phyloP scores from a whole-genome alignment of 805 yeast genomes.

The Starmerella bacillaris region DNA sequence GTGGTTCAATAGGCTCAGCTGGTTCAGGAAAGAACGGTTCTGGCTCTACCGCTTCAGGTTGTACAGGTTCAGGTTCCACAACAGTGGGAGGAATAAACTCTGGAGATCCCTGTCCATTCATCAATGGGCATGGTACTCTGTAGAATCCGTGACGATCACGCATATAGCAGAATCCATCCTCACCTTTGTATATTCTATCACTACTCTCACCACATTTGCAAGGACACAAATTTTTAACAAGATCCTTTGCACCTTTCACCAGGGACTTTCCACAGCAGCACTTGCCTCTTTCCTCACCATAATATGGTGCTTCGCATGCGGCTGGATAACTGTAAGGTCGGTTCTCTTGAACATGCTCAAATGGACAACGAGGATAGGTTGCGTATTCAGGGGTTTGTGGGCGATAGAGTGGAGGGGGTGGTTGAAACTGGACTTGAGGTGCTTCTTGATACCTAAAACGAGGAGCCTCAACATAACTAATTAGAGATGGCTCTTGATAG shows the following conservation, averaged over 20 bases:
- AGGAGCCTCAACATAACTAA: too few species aligned
- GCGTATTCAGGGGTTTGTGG: too few species aligned
- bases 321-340: too few species aligned
- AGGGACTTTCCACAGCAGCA: background rate
- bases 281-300: too few species aligned
- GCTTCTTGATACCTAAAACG: too few species aligned
- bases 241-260: background rate
- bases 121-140: background rate
- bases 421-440: too few species aligned
- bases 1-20: background rate
- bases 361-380: too few species aligned
- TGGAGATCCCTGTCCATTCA: background rate
- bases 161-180: background rate
- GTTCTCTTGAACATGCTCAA: too few species aligned
- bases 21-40: background rate
- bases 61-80: background rate
- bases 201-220: background rate
- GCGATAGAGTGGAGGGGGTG: too few species aligned
- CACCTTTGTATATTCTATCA: background rate
- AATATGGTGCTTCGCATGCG: too few species aligned
- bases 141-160: background rate
- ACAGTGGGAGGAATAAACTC: background rate
- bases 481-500: too few species aligned
- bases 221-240: too few species aligned
- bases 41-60: background rate